A percentile compares a stretch with the other conserved stretches of the same genome.
Evolutionary conservation across 768 basidiomycete genomes (phyloP).

Genomic region (Suillus brevipes): DNA sequence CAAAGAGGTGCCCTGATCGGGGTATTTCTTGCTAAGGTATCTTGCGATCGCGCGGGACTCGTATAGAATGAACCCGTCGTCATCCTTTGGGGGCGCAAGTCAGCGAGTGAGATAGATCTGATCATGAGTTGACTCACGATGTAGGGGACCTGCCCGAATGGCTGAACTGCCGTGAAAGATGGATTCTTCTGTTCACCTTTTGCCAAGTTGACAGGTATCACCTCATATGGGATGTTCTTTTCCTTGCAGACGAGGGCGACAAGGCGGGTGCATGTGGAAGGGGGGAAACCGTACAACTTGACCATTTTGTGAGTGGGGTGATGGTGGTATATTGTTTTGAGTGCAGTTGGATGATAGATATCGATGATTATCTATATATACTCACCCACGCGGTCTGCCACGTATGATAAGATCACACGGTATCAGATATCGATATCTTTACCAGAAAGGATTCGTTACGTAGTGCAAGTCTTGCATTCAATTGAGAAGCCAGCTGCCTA

Average conservation of each 20-base stretch:
- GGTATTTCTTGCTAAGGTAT: slow-evolving; percentile 59
- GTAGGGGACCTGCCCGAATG: slow-evolving; percentile 56
- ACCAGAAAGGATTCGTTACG: not conserved
- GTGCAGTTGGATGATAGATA: not conserved
- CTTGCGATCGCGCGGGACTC: slow-evolving; percentile 63
- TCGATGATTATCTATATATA: not conserved
- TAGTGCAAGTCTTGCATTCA: not conserved
- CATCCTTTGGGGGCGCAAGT: slow-evolving; percentile 36
- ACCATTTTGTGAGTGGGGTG: slow-evolving; percentile 28
- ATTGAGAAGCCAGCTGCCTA: not conserved
- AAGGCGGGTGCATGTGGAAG: slow-evolving; percentile 51
- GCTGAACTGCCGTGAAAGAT: slow-evolving; percentile 49
- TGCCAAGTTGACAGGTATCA: slow-evolving; percentile 43
- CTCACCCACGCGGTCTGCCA: not conserved
- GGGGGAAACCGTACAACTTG: slow-evolving; percentile 33
- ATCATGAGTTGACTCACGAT: slow-evolving; percentile 26
- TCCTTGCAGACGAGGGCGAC: slow-evolving; percentile 56
- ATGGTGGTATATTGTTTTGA: not conserved
- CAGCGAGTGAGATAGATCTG: not conserved
- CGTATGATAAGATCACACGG: not conserved
- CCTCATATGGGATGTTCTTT: slow-evolving; percentile 55
- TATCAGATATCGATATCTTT: too few relatives aligned
- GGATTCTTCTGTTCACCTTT: slow-evolving; percentile 48
- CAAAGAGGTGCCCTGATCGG: slow-evolving; percentile 48
- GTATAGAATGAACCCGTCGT: slow-evolving; percentile 63